Evolutionary conservation across 148 eudicot species (phyloP).

Genomic region (Polygonum aviculare): DNA sequence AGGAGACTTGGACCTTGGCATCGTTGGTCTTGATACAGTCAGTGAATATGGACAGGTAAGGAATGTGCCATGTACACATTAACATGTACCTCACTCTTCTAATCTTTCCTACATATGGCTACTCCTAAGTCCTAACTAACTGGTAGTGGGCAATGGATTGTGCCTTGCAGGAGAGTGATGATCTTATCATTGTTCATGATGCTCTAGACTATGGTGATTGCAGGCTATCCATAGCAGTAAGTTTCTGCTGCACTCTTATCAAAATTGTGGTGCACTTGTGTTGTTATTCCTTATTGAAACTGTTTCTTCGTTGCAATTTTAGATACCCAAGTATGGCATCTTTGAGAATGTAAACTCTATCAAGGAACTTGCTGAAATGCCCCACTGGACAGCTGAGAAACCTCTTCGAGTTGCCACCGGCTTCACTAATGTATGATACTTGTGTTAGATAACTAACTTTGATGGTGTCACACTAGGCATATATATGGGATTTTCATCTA

Average conservation of each 20-base stretch:
- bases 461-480: background rate
- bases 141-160: background rate
- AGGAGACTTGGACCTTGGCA: constrained; percentile 95
- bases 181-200: constrained; percentile 83
- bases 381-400: constrained; percentile 88
- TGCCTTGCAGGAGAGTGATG: constrained; percentile 66
- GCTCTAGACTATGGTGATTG: constrained; percentile 81
- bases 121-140: background rate
- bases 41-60: constrained; percentile 81
- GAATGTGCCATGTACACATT: constrained; percentile 8
- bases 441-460: constrained; percentile 4
- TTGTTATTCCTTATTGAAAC: constrained; percentile 3
- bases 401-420: constrained; percentile 94
- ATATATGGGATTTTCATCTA: background rate
- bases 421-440: constrained; percentile 67
- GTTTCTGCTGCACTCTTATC: constrained; percentile 16
- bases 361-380: constrained; percentile 87
- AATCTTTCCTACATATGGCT: background rate
- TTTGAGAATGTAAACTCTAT: constrained; percentile 86
- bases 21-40: constrained; percentile 82
- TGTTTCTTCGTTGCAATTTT: constrained; percentile 15
- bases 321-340: constrained; percentile 96
- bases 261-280: background rate
- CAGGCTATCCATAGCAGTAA: constrained; percentile 82
- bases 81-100: background rate